phyloP scores from a whole-genome alignment of 495 filamentous ascomycete species.

The Penicillium argentinense region DNA sequence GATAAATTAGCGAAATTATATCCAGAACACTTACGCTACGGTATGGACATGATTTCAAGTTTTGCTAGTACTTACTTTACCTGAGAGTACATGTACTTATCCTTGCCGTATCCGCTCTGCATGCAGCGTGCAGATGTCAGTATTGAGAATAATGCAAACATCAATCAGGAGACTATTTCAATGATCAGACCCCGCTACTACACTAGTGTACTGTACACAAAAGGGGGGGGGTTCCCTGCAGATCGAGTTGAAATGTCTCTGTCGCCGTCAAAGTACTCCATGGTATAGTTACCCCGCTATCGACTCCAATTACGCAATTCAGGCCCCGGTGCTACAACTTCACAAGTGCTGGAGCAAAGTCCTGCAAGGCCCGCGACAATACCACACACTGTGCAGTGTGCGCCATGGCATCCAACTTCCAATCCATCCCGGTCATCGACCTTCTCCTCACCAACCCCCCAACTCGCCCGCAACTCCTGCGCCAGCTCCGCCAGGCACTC shows the following conservation, averaged over 20 bases:
- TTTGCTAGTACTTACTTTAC: too few species aligned
- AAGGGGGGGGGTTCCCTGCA: too few species aligned
- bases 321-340: neutral
- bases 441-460: conserved; percentile 36
- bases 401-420: conserved; percentile 49
- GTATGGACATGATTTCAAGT: too few species aligned
- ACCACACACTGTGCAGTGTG: neutral
- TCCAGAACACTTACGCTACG: too few species aligned
- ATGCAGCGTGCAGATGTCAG: neutral
- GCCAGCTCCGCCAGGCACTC: conserved; percentile 44
- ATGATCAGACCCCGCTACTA: neutral
- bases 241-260: too few species aligned
- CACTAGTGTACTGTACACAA: too few species aligned
- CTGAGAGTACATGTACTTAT: neutral
- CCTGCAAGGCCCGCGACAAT: neutral
- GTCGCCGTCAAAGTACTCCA: too few species aligned
- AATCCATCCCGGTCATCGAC: conserved; percentile 46
- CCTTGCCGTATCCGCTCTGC: neutral
- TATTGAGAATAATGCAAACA: too few species aligned
- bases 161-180: too few species aligned
- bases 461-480: conserved; percentile 27
- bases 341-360: too few species aligned
- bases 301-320: neutral
- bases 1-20: too few species aligned
- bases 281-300: too few species aligned